Conservation (phyloP, 2,329 filamentous ascomycete genomes). For the Cladophialophora carrionii region DNA sequence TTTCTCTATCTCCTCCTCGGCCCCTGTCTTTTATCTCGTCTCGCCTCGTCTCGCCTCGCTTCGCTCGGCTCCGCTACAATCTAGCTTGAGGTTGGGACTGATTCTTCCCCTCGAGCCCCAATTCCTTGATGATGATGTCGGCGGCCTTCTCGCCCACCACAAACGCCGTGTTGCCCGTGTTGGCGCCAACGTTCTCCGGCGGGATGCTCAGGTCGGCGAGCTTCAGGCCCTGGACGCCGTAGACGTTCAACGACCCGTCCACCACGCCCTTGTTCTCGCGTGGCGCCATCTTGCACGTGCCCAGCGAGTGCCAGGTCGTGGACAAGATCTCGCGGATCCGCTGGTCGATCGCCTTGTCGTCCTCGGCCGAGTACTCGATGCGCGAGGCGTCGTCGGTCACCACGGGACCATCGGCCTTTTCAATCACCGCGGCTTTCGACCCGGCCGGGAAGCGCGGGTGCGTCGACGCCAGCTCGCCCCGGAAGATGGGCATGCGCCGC, state of each 20-base stretch:
- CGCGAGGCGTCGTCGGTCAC: slow-evolving; percentile 41
- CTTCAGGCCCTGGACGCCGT: slow-evolving; percentile 50
- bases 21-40: too few species aligned
- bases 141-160: slow-evolving; percentile 52
- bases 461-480: slow-evolving; percentile 45
- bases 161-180: slow-evolving; percentile 54
- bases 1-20: too few species aligned
- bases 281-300: slow-evolving; percentile 53
- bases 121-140: slow-evolving; percentile 41
- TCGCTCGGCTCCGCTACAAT: too few species aligned
- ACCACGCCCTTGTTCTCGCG: slow-evolving; percentile 50
- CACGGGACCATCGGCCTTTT: slow-evolving; percentile 34
- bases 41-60: too few species aligned
- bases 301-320: slow-evolving; percentile 35
- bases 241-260: slow-evolving; percentile 48
- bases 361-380: slow-evolving; percentile 55
- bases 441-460: slow-evolving; percentile 47
- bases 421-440: slow-evolving; percentile 38
- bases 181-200: slow-evolving; percentile 47
- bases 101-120: slow-evolving; percentile 32
- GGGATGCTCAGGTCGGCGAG: slow-evolving; percentile 39
- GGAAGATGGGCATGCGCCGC: slow-evolving; percentile 59
- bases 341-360: slow-evolving; percentile 53
- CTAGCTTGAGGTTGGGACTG: not conserved
- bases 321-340: slow-evolving; percentile 26